Base-by-base conservation (phyloP, 768 basidiomycete genomes). In the Xerocomus spinulosus region DNA sequence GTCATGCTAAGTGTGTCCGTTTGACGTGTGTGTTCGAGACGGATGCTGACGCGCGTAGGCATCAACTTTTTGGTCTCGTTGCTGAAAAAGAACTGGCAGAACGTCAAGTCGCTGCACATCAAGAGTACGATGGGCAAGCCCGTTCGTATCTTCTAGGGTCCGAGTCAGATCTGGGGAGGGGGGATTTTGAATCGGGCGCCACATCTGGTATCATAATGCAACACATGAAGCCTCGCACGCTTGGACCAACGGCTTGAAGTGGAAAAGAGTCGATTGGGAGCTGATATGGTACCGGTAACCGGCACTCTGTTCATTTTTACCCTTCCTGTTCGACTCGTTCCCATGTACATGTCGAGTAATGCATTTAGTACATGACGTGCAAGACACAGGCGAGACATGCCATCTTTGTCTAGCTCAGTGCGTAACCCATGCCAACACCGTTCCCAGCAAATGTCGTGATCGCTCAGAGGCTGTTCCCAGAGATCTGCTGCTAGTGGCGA, bases 101-200 rank as follows among this genome's bases (percentile, higher is more conserved):
- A 98, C 75, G 87, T 98, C 77, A 93, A 92, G 77, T 95, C 92
- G 44, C 78, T 98, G 56, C 92, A 97, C 80, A 85, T 99, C 79
- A 99, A 99, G 81, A 83, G 85, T 63, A 93, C 95, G 66, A 99
- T 98, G 96, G 95, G 95, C 79, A 96, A 95, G 75, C 92, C 94
- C 52, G 74, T 94, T 62, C 92, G 95, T 50, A 77, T 98, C 55
- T 98, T 86, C 85, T 97, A 78, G 78, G 43, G 25, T 10, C 37
- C 15, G 52, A 26, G 49, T 43, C 41, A 46, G 58, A 40, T 51
- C 18, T 10, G 52, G 39, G 53, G 48, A 45, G n/a, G 50, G 54
- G 50, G 53, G 50, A 51, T 9, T 43, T 24, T 42, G 56, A 37
- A 46, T 47, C 25, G 50, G 54, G 56, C 48, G 57, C 51, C 51